Percentiles rank a stretch among this genome's conserved stretches.
Evolutionary conservation across 805 yeast genomes (phyloP).

Genomic region (Metschnikowia amazonensis): DNA sequence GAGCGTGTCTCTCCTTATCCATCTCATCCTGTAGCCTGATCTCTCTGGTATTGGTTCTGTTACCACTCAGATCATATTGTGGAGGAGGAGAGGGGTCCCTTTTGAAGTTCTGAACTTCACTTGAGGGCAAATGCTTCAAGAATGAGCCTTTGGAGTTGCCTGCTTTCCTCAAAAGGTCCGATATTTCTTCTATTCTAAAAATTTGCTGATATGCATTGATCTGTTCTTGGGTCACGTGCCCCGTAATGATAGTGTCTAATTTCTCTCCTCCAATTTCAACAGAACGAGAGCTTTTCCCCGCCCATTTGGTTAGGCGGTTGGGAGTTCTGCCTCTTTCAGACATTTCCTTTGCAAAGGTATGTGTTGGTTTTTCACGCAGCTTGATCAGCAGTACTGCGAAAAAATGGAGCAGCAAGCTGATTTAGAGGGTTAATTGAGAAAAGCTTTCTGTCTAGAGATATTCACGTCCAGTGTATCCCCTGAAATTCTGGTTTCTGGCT

Average conservation of each 20-base stretch:
- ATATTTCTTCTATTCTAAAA: slow-evolving; percentile 77
- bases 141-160: slow-evolving; percentile 25
- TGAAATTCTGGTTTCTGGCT: background rate
- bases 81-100: slow-evolving; percentile 92
- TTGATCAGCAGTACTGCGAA: background rate
- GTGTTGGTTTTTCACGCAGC: background rate
- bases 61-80: slow-evolving; percentile 76
- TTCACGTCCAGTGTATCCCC: background rate
- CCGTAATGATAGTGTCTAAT: slow-evolving; percentile 34
- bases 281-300: slow-evolving; percentile 17
- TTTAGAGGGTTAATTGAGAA: background rate
- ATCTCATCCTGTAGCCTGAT: slow-evolving; percentile 45
- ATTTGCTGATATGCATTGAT: slow-evolving; percentile 65
- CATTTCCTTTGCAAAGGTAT: slow-evolving; percentile 4
- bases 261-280: slow-evolving; percentile 14
- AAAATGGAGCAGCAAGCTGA: background rate
- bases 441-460: background rate
- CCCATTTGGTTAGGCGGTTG: slow-evolving; percentile 13
- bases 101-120: slow-evolving; percentile 33
- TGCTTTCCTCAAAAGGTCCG: slow-evolving; percentile 46
- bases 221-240: slow-evolving; percentile 62
- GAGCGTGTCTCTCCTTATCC: slow-evolving; percentile 74
- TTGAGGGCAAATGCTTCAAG: slow-evolving; percentile 49
- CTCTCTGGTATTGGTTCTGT: slow-evolving; percentile 81
- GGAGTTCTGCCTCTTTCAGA: slow-evolving; percentile 15